phyloP scores from a whole-genome alignment of 805 yeast genomes.

The Kuraishia floccosa region DNA sequence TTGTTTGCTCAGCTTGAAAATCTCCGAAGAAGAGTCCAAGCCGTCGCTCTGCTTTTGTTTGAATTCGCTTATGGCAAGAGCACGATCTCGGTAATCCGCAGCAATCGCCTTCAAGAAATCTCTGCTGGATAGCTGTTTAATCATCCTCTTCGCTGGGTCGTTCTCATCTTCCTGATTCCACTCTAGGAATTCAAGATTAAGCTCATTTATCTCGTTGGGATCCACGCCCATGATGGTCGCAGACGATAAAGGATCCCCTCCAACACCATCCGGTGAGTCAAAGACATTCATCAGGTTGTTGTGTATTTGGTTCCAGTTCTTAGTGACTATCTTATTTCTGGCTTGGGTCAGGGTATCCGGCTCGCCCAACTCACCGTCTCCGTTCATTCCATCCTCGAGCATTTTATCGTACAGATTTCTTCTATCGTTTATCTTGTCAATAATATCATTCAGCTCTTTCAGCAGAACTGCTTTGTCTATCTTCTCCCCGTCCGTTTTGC shows the following conservation, averaged over 20 bases:
- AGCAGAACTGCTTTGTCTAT: conserved; percentile 20
- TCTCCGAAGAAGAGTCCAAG: conserved; percentile 10
- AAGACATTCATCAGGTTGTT: conserved; percentile 10
- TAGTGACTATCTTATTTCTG: conserved; percentile 13
- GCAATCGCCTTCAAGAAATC: conserved; percentile 9
- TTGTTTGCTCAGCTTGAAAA: conserved; percentile 8
- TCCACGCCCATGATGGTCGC: conserved; percentile 23
- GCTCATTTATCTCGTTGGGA: conserved; percentile 29
- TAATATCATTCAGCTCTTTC: conserved; percentile 26
- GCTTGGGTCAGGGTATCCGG: conserved; percentile 9
- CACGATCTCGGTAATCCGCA: conserved; percentile 3
- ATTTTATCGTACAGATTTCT: conserved; percentile 25
- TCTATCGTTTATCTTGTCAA: conserved; percentile 23
- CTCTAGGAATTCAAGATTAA: conserved; percentile 21
- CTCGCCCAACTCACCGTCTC: conserved; percentile 4
- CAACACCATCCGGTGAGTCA: conserved; percentile 3
- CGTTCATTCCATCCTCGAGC: conserved; percentile 8
- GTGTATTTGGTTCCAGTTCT: conserved; percentile 35
- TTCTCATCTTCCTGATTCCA: conserved; percentile 4
- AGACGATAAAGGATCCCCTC: conserved; percentile 6
- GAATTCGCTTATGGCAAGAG: conserved; percentile 6
- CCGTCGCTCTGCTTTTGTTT: conserved; percentile 10
- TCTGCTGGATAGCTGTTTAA: conserved; percentile 3
- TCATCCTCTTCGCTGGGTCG: conserved; percentile 6
- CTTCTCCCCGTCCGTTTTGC: conserved; percentile 2